Percentiles rank a stretch among this genome's conserved stretches.
phyloP scores from a whole-genome alignment of 2,329 filamentous ascomycete genomes.

The Lomentospora prolificans region DNA sequence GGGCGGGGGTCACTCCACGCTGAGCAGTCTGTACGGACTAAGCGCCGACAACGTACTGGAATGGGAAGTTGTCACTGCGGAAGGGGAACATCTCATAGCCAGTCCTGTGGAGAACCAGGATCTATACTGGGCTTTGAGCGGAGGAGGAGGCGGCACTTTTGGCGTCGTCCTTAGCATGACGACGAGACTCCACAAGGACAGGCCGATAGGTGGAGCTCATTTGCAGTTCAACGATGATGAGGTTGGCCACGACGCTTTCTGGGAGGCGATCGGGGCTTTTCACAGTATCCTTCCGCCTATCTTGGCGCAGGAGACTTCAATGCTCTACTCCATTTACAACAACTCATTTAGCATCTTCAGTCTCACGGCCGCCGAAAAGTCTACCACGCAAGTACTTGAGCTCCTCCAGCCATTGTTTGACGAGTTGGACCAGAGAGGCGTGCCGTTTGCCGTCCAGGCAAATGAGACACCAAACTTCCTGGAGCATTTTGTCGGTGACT shows the following conservation, averaged over 20 bases:
- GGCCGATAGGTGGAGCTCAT: slow-evolving; percentile 30
- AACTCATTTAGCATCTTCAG: slow-evolving; percentile 35
- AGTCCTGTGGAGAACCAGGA: slow-evolving; percentile 38
- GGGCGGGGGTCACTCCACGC: slow-evolving; percentile 47
- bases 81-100: slow-evolving; percentile 36
- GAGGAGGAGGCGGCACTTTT: slow-evolving; percentile 50
- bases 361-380: slow-evolving; percentile 37
- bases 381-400: slow-evolving; percentile 26
- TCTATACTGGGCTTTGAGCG: slow-evolving; percentile 53
- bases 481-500: slow-evolving; percentile 18
- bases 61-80: slow-evolving; percentile 42
- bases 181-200: slow-evolving; percentile 36
- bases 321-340: slow-evolving; percentile 36
- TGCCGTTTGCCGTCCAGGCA: slow-evolving; percentile 27
- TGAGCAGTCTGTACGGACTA: slow-evolving; percentile 45
- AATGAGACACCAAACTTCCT: slow-evolving; percentile 40
- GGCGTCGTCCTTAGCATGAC: slow-evolving; percentile 47
- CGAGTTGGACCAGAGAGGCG: slow-evolving; percentile 25
- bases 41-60: slow-evolving; percentile 49
- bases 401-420: slow-evolving; percentile 35
- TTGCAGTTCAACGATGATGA: slow-evolving; percentile 28
- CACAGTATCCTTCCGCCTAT: slow-evolving; percentile 30
- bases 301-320: slow-evolving; percentile 39
- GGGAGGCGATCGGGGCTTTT: slow-evolving; percentile 35
- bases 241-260: slow-evolving; percentile 32